Evolutionary conservation across 768 basidiomycete species (phyloP), one percentile per base, ranked within the genome.

Genomic region (Panellus pusillus): DNA sequence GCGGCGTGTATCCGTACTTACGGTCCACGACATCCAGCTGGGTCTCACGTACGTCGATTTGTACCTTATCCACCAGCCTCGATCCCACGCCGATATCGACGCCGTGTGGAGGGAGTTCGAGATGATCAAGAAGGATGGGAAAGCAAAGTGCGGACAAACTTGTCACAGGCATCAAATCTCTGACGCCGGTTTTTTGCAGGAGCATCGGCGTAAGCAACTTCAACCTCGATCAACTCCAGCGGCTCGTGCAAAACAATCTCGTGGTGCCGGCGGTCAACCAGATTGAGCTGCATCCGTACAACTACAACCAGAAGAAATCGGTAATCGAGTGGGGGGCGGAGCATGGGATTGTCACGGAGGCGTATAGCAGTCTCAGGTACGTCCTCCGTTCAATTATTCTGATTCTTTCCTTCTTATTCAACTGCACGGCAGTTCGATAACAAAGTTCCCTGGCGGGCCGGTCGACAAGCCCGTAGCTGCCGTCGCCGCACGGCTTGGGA

Each of bases 141-240:
- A 77, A 15, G 65, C 73, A 15, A 78, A 71, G 79, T 79, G 47
- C 24, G 66, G 62, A 17, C 24, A 24, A 3, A 24, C 24, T 24
- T 24, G 24, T 24, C 24, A 24, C 3, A 24, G 24, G 24, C 24
- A 24, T 24, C 3, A 24, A 24, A 24, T 6, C 24, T 24, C 24
- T 24, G 24, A 24, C 24, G 24, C 24, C 6, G 24, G 6, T 24
- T 24, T 24, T 24, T 6, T 24, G 2, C 52, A 87, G 84, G 77
- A 86, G 81, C 65, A 86, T 87, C 48, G 87, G 87, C 15, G 85
- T 91, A 50, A 84, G 82, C 70, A 90, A 90, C 68, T 89, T 85
- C 65, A 65, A 63, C 4, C 57, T 86, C 29, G 65, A 72, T 1
- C 68, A 83, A 44, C 72, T 91, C 15, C 71, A 86, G 61, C 66